phyloP scores from a whole-genome alignment of 2,329 filamentous ascomycete genomes.

The Apiospora hydei region DNA sequence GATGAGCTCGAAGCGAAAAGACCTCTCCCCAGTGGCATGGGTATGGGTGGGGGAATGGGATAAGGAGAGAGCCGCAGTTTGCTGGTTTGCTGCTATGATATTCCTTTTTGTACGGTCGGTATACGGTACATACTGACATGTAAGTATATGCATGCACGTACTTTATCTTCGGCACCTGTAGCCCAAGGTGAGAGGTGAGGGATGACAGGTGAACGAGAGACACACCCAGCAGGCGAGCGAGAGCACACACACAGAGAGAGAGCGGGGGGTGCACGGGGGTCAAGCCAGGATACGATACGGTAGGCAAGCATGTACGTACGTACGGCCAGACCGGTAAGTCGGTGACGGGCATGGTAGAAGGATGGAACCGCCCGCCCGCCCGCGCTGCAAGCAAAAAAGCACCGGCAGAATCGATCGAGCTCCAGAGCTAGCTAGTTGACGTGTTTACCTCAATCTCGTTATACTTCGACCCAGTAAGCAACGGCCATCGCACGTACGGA shows the following conservation, averaged over 20 bases:
- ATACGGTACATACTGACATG: background rate
- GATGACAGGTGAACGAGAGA: background rate
- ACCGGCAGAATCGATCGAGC: background rate
- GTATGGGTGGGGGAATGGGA: background rate
- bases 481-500: background rate
- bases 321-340: background rate
- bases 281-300: background rate
- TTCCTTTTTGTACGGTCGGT: background rate
- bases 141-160: background rate
- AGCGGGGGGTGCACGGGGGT: background rate
- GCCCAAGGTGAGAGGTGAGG: background rate
- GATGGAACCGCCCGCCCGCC: background rate
- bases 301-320: too few species aligned
- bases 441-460: conserved; percentile 12
- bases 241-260: background rate
- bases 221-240: too few species aligned
- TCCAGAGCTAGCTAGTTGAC: background rate
- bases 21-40: conserved; percentile 7
- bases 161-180: background rate
- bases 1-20: conserved; percentile 11
- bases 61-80: background rate
- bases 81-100: background rate
- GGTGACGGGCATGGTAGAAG: background rate
- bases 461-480: conserved; percentile 16
- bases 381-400: background rate